Evolutionary conservation across 106 monocot species (phyloP), one percentile per base, ranked within the genome.

Genomic region (Amphibolis antarctica): DNA sequence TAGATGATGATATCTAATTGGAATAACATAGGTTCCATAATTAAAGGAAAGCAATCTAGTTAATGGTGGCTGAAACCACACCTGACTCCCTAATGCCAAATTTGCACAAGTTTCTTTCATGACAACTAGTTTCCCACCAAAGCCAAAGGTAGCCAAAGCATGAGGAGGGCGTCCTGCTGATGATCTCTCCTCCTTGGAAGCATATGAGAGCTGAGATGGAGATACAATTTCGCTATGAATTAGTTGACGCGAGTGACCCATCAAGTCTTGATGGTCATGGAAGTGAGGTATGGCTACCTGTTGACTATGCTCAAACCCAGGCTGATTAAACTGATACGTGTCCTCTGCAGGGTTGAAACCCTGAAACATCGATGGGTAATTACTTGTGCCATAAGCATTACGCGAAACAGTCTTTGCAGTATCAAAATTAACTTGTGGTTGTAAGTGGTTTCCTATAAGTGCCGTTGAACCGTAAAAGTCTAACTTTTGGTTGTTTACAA

Each of bases 91-190:
- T 67, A 62, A 72, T 45, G 67, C 80, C 26, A 82, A 68, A 20
- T 60, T 70, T 31, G 79, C 21, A 44, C 64, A 46, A 50, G 31
- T 18, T 66, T 96, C 75, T 69, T 86, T 84, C 86, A 89, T 78
- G 42, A 89, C 74, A 60, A 96, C 59, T 36, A 96, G 76, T 63
- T 89, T 96, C n/a, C 94, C 96, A 53, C 96, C 96, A 82, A 96
- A 96, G 53, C 89, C 96, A 82, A 96, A 96, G 3, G 84, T 55
- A 58, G 86, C 89, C 65, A 96, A 74, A 63, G 86, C 76, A 80
- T 96, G 96, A 54, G 86, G 76, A 66, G 89, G 96, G 5, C 96
- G 96, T 48, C 96, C 96, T 31, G 75, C 89, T 30, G 89, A 80
- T 27, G 86, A 86, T 55, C 89, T 83, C 57, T 73, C 86, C 60